Evolutionary conservation across 352 stramenopile species (phyloP), one percentile per base, ranked within the genome.

Genomic region (Phytophthora cryptogea): DNA sequence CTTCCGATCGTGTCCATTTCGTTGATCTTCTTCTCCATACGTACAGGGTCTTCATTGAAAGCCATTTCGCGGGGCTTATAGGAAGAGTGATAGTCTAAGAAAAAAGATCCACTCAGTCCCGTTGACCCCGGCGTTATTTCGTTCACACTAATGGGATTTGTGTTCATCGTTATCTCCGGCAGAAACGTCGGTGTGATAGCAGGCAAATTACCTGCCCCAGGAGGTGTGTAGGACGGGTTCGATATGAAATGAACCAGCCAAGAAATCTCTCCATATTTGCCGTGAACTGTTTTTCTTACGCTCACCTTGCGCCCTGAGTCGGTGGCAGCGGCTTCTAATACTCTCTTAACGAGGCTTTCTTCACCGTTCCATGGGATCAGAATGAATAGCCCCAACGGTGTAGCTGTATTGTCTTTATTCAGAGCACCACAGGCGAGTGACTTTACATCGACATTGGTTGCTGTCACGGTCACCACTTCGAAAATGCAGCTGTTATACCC

Each of bases 221-320:
- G 88, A 10, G 96, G 96, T 23, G 80, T 97, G 41, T 87, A 83
- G 5, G 63, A 71, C 11, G 85, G 80, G 58, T 99, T 99, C 17
- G 93, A 82, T 11, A 97, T 97, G 61, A 99, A 99, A 1, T 75
- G 95, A 8, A 99, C 74, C 11, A 74, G 70, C 92, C 94, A 99
- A 51, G 97, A 92, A 45, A 97, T 90, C 37, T 95, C 88, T 3
- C 96, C 96, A 59, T 98, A 98, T 62, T 98, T 97, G 33, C 94
- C 94, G 30, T 97, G 81, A 31, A 98, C 90, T 30, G 72, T 92
- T 35, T 89, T 76, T n/a, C 74, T 66, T 6, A 98, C 92, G 27
- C 77, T 81, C 11, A 98, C 94, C 9, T 81, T 75, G 42, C 89
- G 80, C 16, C 71, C 77, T n/a, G 31, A 17, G 20, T 74, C 54